phyloP scores from a whole-genome alignment of 352 stramenopile genomes.

The Saprolegnia parasitica region DNA sequence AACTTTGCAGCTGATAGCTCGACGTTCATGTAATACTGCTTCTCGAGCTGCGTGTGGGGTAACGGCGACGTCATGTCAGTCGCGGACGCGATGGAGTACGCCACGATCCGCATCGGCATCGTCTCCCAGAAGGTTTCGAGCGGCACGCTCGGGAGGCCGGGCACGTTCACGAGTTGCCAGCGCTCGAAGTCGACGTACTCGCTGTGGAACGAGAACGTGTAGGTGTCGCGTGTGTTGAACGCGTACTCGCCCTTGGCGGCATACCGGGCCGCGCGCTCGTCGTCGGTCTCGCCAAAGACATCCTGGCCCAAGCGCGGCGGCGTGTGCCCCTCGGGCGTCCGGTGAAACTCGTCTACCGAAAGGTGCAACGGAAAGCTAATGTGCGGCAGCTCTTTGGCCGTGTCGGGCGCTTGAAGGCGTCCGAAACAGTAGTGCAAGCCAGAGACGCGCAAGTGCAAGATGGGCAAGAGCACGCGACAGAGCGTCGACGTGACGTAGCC shows the following conservation, averaged over 20 bases:
- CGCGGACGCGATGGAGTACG: conserved; percentile 39
- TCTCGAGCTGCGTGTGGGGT: conserved; percentile 11
- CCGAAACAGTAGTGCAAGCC: conserved; percentile 57
- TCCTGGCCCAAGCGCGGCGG: conserved; percentile 39
- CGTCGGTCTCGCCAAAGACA: conserved; percentile 51
- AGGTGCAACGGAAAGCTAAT: conserved; percentile 64
- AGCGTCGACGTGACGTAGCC: conserved; percentile 50
- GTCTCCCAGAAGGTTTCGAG: conserved; percentile 49
- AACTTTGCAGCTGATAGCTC: conserved; percentile 32
- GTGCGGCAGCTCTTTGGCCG: conserved; percentile 52
- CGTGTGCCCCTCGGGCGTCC: conserved; percentile 35
- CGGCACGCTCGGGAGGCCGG: conserved; percentile 42
- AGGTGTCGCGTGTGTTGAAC: conserved; percentile 57
- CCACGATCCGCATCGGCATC: conserved; percentile 53
- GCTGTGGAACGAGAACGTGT: conserved; percentile 67
- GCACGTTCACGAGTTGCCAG: conserved; percentile 51
- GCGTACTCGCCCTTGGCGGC: conserved; percentile 36
- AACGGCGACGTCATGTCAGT: conserved; percentile 30
- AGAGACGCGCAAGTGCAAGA: conserved; percentile 46
- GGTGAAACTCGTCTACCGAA: conserved; percentile 58
- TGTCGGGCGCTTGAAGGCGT: conserved; percentile 22
- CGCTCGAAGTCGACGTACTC: conserved; percentile 58
- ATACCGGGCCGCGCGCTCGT: conserved; percentile 38
- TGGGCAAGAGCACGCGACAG: conserved; percentile 46
- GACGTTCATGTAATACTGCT: conserved; percentile 24